Percentiles rank a stretch among this genome's conserved stretches.
Evolutionary conservation across 768 basidiomycete species (phyloP).

Genomic region (Amanita muscaria): DNA sequence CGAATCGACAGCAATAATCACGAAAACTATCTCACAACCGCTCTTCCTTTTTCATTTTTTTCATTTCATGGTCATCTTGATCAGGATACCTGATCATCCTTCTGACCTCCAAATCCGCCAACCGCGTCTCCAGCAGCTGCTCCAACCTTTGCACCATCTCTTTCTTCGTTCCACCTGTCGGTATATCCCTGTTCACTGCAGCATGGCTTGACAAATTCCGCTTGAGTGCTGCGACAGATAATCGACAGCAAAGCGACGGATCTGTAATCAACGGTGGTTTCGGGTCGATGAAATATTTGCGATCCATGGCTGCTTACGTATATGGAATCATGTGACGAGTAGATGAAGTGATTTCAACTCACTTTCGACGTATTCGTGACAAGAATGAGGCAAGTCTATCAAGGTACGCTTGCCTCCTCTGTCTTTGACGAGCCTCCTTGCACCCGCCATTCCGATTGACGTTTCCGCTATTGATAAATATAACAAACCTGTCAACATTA

Average conservation of each 20-base stretch:
- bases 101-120: constrained; percentile 31
- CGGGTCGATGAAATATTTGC: constrained; percentile 38
- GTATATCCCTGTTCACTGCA: constrained; percentile 33
- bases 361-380: constrained; percentile 50
- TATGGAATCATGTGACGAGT: background rate
- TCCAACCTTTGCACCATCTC: constrained; percentile 43
- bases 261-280: constrained; percentile 41
- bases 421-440: constrained; percentile 31
- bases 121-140: constrained; percentile 36
- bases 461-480: constrained; percentile 49
- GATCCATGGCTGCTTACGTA: constrained; percentile 30
- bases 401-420: background rate
- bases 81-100: background rate
- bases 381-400: constrained; percentile 44
- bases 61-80: no score
- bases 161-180: constrained; percentile 33
- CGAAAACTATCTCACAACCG: no score
- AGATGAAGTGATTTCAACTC: constrained; percentile 12
- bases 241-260: constrained; percentile 28
- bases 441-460: constrained; percentile 44
- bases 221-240: constrained; percentile 41
- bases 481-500: constrained; percentile 36
- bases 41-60: no score
- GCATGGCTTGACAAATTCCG: constrained; percentile 54
- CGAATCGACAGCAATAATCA: no score